These are phyloP conservation scores for Pseudonitzschia pungens DNA, from an alignment of 108 stramenopile species.

Conservation along the genomic window DNA sequence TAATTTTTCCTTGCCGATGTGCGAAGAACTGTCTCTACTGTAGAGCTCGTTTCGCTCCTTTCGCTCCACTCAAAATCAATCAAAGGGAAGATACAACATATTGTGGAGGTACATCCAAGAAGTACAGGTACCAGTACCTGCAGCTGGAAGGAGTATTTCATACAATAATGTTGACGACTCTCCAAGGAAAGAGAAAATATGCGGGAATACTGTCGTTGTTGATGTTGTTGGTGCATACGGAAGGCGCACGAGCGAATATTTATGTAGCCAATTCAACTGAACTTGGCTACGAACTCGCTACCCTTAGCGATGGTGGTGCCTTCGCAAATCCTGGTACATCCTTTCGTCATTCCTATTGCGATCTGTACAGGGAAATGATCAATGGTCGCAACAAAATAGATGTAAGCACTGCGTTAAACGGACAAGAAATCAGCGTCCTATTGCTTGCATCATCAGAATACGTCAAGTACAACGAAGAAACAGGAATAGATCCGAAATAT, in stretches of 20 bases:
- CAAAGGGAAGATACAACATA: too few relatives aligned
- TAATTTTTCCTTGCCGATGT: too few relatives aligned
- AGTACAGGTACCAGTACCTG: too few relatives aligned
- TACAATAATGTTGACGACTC: too few relatives aligned
- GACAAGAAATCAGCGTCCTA: not conserved
- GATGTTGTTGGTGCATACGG: too few relatives aligned
- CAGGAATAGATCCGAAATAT: constrained; percentile 9
- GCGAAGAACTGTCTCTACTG: too few relatives aligned
- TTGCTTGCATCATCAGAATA: not conserved
- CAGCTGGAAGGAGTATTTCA: too few relatives aligned
- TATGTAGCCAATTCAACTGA: not conserved
- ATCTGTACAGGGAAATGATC: not conserved
- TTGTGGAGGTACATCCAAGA: too few relatives aligned
- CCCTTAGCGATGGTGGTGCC: not conserved
- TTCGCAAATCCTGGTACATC: not conserved
- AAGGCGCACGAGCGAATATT: not conserved
- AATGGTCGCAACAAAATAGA: not conserved
- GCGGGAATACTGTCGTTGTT: too few relatives aligned
- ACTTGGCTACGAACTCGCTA: not conserved
- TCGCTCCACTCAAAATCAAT: too few relatives aligned
- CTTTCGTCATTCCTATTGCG: not conserved
- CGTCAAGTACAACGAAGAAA: not conserved
- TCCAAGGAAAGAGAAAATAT: too few relatives aligned
- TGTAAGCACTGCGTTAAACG: not conserved
- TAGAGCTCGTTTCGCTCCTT: too few relatives aligned